Evolutionary conservation across 495 filamentous ascomycete species (phyloP), one percentile per base, ranked within the genome.

Genomic region (Penicillium bovifimosum): DNA sequence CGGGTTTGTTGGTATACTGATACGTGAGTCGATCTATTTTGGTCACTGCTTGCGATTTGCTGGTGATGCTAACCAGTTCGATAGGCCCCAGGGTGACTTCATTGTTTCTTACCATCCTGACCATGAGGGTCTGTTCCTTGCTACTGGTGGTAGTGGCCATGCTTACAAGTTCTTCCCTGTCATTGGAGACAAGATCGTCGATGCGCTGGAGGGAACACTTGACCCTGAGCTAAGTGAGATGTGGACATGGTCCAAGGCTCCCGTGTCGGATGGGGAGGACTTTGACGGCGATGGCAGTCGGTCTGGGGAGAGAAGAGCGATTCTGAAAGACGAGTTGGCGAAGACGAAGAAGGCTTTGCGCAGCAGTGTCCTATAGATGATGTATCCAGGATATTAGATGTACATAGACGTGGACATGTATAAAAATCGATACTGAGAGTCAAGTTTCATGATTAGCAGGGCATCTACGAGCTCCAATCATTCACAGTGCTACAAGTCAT

Each of bases 1-100:
- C 75, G 88, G 14, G 70, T 96, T 36, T 98, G 91, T 66, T 95
- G 88, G 88, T 96, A 96, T 56, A 83, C 79, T 6, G 91, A 95
- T 73, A 95, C 89, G 67, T 76, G 64, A 58, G 72, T 66, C n/a
- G 41, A 7, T n/a, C 28, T 27, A 2, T 18, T 18, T 18, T 35
- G 1, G 11, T 27, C 8, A 45, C 9, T 33, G 26, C 26, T 50
- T 47, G 42, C 28, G 27, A 31, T 27, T 17, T 41, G 14, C 9
- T 16, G 26, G 18, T 29, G 33, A 13, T 38, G 20, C 47, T 55
- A 31, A 63, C 41, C 17, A 18, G 35, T 16, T 47, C 7, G 24
- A 40, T 31, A 76, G 73, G 4, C 77, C 87, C 7, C 82, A 78
- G 13, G 88, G 81, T 6, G 86, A 95, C 65, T 96, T 91, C 72